These are phyloP conservation scores for Colletotrichum tropicicola DNA, from an alignment of 2,329 filamentous ascomycete species.

Conservation along the genomic window DNA sequence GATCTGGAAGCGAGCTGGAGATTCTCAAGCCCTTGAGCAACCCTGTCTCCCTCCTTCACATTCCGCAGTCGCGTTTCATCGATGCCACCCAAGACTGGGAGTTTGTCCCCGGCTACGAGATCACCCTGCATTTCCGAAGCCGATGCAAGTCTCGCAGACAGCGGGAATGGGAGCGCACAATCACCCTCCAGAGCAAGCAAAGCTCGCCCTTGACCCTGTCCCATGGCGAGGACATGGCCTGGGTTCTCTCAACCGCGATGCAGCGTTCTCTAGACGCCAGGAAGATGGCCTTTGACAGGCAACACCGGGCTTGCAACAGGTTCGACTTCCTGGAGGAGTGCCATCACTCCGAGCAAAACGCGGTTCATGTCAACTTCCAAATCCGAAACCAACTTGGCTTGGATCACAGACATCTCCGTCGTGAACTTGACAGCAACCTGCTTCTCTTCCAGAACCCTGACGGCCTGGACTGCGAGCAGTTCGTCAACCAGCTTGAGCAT, in stretches of 20 bases:
- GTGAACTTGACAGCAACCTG: conserved; percentile 52
- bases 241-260: conserved; percentile 51
- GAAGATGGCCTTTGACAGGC: conserved; percentile 50
- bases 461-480: conserved; percentile 53
- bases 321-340: conserved; percentile 48
- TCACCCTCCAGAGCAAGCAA: conserved; percentile 57
- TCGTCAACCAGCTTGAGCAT: conserved; percentile 49
- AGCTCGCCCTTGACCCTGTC: conserved; percentile 56
- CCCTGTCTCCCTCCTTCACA: conserved; percentile 55
- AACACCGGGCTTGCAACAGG: conserved; percentile 45
- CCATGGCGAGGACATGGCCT: conserved; percentile 57
- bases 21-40: conserved; percentile 50
- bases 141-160: conserved; percentile 45
- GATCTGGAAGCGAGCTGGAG: conserved; percentile 45
- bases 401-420: conserved; percentile 52
- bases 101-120: conserved; percentile 57
- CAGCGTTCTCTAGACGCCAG: conserved; percentile 50
- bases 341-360: conserved; percentile 51
- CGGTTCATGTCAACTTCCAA: conserved; percentile 54
- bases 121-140: conserved; percentile 56
- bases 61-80: conserved; percentile 55
- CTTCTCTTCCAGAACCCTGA: conserved; percentile 55
- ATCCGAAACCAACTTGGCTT: conserved; percentile 61
- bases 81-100: conserved; percentile 56
- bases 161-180: conserved; percentile 46